Percentiles rank a stretch among this genome's conserved stretches.
These are phyloP conservation scores for Puccinia brachypodii DNA, from an alignment of 1,284 basidiomycete genomes.

Conservation along the genomic window DNA sequence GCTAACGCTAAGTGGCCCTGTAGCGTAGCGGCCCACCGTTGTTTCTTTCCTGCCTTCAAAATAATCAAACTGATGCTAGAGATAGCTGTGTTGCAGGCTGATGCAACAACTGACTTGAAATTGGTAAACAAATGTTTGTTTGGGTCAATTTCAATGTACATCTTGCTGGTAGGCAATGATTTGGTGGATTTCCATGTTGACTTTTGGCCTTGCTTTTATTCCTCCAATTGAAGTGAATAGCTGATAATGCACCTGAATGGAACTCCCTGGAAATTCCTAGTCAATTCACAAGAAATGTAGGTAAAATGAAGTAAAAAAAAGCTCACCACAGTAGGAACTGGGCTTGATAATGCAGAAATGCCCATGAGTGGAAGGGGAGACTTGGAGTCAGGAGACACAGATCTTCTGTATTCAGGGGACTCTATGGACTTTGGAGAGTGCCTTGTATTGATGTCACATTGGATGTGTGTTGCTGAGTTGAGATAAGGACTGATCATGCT, in stretches of 20 bases:
- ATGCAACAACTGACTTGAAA: background rate
- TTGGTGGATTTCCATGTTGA: background rate
- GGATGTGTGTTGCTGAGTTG: background rate
- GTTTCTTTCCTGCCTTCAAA: background rate
- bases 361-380: background rate
- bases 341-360: background rate
- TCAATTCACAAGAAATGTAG: background rate
- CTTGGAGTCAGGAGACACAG: too few species aligned
- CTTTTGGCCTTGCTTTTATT: background rate
- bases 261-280: background rate
- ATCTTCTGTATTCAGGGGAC: too few species aligned
- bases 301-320: background rate
- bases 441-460: background rate
- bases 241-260: background rate
- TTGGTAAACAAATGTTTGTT: background rate
- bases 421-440: background rate
- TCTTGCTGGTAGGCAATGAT: background rate
- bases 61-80: background rate
- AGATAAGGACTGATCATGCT: background rate
- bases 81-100: background rate
- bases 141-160: background rate
- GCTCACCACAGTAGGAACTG: background rate
- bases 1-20: too few species aligned
- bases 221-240: background rate
- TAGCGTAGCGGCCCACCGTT: too few species aligned